Evolutionary conservation across 768 basidiomycete species (phyloP), one percentile per base, ranked within the genome.

Genomic region (Suillus variegatus): DNA sequence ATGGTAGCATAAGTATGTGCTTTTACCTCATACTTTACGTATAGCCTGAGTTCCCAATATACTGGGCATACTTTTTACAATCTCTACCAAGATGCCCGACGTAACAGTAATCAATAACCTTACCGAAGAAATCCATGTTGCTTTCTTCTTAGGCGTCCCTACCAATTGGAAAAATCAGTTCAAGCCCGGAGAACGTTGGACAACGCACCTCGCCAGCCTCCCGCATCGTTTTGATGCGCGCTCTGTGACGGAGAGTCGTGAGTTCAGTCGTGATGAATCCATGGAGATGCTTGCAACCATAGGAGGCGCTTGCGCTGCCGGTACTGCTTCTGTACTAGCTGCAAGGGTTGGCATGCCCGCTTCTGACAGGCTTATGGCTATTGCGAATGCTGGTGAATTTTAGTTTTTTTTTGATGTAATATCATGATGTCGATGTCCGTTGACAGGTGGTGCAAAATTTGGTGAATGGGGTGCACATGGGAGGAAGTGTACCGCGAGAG

Each of bases 41-140:
- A 32, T 32, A 32, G 32, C 32, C 32, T 32, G 32, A 6, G 6
- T 49, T 49, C 47, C 22, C 22, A 51, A 14, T 7, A n/a, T n/a
- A 51, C 49, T 25, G 22, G 14, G 13, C 6, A 51, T 51, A 51
- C 22, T 0, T 49, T 22, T 12, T 22, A 49, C 47, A 22, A 49
- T 22, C 6, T 1, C 32, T 7, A 22, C 22, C 22, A 40, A 43
- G 1, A 69, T 71, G 70, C 70, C 71, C 0, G 65, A 72, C 36
- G 57, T 73, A 2, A 71, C 71, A 8, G 64, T 72, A 9, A 49
- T 66, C 40, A 73, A 72, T n/a, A 32, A 73, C 38, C 66, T 72
- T 12, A 57, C 65, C 7, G 66, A 72, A 56, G 28, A 66, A 9
- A 67, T 73, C 38, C 72, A 74, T 2, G 52, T 74, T 0, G 66